Evolutionary conservation across 1,284 basidiomycete genomes (phyloP).

Genomic region (Pulchroboletus neoregius): DNA sequence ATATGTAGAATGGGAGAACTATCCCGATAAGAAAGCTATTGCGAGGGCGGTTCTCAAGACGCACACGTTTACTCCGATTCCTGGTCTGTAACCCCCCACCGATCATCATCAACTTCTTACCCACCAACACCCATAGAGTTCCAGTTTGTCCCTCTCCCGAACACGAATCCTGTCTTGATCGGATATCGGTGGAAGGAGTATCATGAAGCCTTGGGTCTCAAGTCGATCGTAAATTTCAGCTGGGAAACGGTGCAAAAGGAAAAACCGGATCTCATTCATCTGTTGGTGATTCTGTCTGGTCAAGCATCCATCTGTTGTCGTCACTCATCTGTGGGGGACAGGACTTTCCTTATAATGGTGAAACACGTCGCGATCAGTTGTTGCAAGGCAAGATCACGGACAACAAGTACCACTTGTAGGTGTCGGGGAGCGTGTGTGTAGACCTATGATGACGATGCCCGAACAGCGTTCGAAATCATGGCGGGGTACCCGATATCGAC

Average conservation of each 20-base stretch:
- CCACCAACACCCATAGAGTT: conserved; percentile 33
- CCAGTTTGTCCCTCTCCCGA: conserved; percentile 47
- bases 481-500: conserved; percentile 17
- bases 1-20: conserved; percentile 21
- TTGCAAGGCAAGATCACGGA: conserved; percentile 17
- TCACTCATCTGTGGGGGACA: not conserved
- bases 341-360: conserved; percentile 20
- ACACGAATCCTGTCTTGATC: conserved; percentile 50
- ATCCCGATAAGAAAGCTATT: conserved; percentile 14
- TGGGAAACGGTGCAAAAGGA: conserved; percentile 53
- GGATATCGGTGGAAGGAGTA: conserved; percentile 56
- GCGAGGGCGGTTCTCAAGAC: conserved; percentile 12
- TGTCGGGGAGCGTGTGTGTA: too few species aligned
- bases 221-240: conserved; percentile 46
- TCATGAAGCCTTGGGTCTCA: conserved; percentile 47
- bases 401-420: conserved; percentile 19
- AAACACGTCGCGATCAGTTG: conserved; percentile 16
- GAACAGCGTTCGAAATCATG: conserved; percentile 15
- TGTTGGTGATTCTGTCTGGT: conserved; percentile 42
- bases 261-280: conserved; percentile 51
- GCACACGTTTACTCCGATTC: conserved; percentile 15
- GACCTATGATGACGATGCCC: not conserved
- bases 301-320: not conserved
- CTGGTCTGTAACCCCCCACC: conserved; percentile 6
- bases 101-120: not conserved